These are phyloP conservation scores for Orbilia ellipsospora DNA, from an alignment of 2,329 filamentous ascomycete species.

Conservation along the genomic window DNA sequence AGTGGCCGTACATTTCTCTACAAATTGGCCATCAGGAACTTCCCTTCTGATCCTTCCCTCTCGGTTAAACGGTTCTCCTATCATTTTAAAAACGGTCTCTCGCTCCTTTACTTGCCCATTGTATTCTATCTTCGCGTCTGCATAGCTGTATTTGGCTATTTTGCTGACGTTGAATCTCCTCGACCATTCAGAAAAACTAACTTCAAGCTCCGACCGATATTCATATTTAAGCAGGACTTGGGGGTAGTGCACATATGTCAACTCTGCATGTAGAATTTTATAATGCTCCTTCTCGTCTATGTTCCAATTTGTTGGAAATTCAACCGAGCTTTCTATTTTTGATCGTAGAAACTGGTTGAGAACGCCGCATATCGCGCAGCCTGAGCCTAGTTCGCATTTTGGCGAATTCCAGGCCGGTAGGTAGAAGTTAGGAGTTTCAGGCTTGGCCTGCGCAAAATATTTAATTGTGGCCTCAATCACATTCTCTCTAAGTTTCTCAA, in stretches of 20 bases:
- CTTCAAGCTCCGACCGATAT: conserved; percentile 5
- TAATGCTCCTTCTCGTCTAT: no score
- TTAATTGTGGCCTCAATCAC: conserved; percentile 20
- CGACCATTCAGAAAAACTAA: no score
- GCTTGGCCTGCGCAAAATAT: conserved; percentile 15
- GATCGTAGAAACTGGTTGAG: conserved; percentile 50
- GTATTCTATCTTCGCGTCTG: not conserved
- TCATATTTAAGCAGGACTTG: conserved; percentile 1
- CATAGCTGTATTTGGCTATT: no score
- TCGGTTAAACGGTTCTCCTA: conserved; percentile 20
- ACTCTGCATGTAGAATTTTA: no score
- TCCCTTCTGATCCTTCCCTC: conserved; percentile 21
- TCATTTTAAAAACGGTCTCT: not conserved
- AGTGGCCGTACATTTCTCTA: not conserved
- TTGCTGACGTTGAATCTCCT: no score
- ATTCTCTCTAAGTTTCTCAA: conserved; percentile 19
- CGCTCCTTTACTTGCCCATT: conserved; percentile 3
- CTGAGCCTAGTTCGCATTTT: conserved; percentile 12
- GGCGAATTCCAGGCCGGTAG: conserved; percentile 39
- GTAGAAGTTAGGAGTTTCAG: conserved; percentile 16
- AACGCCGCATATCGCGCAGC: conserved; percentile 25
- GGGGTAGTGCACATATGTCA: no score
- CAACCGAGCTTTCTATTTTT: conserved; percentile 6
- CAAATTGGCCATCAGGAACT: conserved; percentile 10
- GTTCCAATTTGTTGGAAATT: no score